These are phyloP conservation scores for Penicillium longicatenatum DNA, from an alignment of 495 filamentous ascomycete genomes.

Conservation along the genomic window DNA sequence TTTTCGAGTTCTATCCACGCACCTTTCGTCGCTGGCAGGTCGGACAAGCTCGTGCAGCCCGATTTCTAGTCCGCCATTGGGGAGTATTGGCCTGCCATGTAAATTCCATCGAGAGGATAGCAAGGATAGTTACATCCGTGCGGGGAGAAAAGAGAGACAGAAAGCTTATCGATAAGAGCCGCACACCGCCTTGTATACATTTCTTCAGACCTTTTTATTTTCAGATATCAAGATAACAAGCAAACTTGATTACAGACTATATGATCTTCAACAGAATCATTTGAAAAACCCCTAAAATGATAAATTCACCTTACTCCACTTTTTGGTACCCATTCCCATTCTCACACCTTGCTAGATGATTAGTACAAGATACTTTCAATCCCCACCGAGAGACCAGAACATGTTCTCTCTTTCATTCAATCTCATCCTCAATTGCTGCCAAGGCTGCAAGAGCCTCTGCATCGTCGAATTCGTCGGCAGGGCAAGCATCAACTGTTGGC, in stretches of 20 bases:
- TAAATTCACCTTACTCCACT: too few species aligned
- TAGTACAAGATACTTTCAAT: too few species aligned
- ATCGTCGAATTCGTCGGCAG: conserved; percentile 29
- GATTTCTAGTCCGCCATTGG: conserved; percentile 35
- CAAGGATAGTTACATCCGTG: background rate
- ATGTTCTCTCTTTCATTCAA: background rate
- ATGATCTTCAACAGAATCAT: background rate
- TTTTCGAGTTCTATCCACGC: conserved; percentile 6
- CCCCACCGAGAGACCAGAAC: too few species aligned
- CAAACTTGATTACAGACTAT: background rate
- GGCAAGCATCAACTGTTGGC: conserved; percentile 1
- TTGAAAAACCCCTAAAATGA: too few species aligned
- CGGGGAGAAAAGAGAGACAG: background rate
- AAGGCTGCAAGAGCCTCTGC: conserved; percentile 47
- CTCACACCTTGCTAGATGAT: too few species aligned
- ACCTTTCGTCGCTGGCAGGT: conserved; percentile 41
- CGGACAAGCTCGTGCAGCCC: conserved; percentile 39
- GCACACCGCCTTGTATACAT: background rate
- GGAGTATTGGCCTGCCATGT: conserved; percentile 43
- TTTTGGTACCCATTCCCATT: background rate
- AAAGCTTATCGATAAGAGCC: conserved; percentile 22
- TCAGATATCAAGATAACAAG: too few species aligned
- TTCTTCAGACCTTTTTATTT: too few species aligned
- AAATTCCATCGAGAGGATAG: conserved; percentile 32
- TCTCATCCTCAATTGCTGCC: conserved; percentile 30